Evolutionary conservation across 192 early-diverging fungal species (phyloP), one percentile per base, ranked within the genome.

Genomic region (Geranomyces variabilis): DNA sequence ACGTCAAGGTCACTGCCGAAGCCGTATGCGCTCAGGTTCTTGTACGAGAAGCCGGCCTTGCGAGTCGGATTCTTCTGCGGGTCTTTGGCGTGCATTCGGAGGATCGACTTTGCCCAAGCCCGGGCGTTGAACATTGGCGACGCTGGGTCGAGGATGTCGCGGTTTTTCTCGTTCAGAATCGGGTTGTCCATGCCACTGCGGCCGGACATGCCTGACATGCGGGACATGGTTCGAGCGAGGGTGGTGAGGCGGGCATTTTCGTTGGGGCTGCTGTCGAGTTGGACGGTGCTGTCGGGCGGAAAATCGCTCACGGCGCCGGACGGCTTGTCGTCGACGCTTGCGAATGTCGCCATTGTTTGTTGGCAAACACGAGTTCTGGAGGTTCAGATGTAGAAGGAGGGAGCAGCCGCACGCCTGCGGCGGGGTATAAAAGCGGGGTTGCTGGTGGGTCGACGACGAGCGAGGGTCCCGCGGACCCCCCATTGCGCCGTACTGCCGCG

Each of bases 11-110:
- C 67, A 13, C 24, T 19, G 29, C 55, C 55, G 34, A 58, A 69
- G 21, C 67, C 67, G 33, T 22, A 69, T 10, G 36, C 67, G 55
- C 36, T 69, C 15, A 69, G 67, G 55, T 58, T 69, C 28, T 55
- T 21, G 9, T 33, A 69, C 0, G 67, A 21, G 36, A 69, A 22
- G 14, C 67, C 67, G 49, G 67, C 67, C 21, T 49, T 69, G 36
- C 67, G 67, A 9, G 10, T 36, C 10, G 67, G 67, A 24, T 34
- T 13, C 15, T 22, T 15, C 13, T 24, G 10, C 0, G 48, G 45
- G 34, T 69, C 0, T 0, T 29, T 13, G 6, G 67, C 21, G 34
- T 58, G 67, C 0, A 69, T 19, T 15, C 55, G 21, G 53, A 69
- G 21, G 21, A 28, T 29, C 28, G 67, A 10, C 55, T 69, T 69